Evolutionary conservation across 768 basidiomycete genomes (phyloP).

Genomic region (Termitomyces sp.): DNA sequence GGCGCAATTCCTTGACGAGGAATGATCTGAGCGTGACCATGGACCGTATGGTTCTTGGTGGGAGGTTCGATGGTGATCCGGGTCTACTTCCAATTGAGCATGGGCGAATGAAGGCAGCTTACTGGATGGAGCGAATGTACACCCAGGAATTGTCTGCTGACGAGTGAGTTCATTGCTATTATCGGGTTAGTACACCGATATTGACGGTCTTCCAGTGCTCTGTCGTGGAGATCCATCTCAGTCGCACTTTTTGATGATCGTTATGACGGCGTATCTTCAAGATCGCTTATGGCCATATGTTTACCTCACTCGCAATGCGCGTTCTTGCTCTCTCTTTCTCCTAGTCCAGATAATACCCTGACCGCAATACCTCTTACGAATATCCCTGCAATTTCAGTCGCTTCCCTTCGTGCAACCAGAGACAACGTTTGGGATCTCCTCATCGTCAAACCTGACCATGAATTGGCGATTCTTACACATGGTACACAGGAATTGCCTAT

Average conservation of each 20-base stretch:
- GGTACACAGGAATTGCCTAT: slow-evolving; percentile 42
- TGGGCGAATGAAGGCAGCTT: slow-evolving; percentile 63
- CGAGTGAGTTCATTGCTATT: slow-evolving; percentile 40
- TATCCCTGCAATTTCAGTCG: slow-evolving; percentile 42
- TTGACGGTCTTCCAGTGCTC: slow-evolving; percentile 24
- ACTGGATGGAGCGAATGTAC: slow-evolving; percentile 65
- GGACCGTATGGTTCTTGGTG: slow-evolving; percentile 66
- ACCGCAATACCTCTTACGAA: slow-evolving; percentile 31
- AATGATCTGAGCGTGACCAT: slow-evolving; percentile 56
- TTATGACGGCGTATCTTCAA: slow-evolving; percentile 47
- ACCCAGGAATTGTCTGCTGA: slow-evolving; percentile 38
- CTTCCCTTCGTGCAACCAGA: slow-evolving; percentile 61
- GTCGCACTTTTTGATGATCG: slow-evolving; percentile 62
- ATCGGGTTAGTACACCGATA: background rate
- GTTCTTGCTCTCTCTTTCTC: slow-evolving; percentile 43
- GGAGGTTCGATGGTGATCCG: slow-evolving; percentile 37
- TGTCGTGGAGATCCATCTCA: slow-evolving; percentile 42
- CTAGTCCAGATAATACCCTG: slow-evolving; percentile 35
- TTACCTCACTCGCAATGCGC: slow-evolving; percentile 41
- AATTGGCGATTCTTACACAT: slow-evolving; percentile 56
- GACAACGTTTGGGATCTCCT: slow-evolving; percentile 63
- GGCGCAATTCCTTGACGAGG: slow-evolving; percentile 42
- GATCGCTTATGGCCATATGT: slow-evolving; percentile 52
- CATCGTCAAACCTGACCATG: slow-evolving; percentile 50
- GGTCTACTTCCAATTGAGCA: slow-evolving; percentile 42